Conservation (phyloP, 176 grass and related monocot genomes). For the Oryza rufipogon region DNA sequence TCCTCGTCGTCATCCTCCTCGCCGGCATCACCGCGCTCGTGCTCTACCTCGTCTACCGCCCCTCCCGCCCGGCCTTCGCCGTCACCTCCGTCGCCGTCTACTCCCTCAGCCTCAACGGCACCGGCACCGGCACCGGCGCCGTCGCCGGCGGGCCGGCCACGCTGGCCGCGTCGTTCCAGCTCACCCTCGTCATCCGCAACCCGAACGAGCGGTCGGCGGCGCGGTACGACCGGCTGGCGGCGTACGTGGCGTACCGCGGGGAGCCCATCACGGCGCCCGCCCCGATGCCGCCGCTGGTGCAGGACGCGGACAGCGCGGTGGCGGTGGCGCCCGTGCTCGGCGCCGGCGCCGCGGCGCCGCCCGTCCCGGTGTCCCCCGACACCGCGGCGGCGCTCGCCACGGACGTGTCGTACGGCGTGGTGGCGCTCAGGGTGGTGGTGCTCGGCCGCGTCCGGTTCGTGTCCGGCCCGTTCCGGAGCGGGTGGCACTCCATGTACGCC, state of each 20-base stretch:
- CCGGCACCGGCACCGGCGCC: neutral
- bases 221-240: slow-evolving; percentile 68
- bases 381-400: slow-evolving; percentile 52
- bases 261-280: slow-evolving; percentile 61
- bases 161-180: slow-evolving; percentile 64
- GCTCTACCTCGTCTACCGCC: slow-evolving; percentile 76
- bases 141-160: neutral
- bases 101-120: slow-evolving; percentile 54
- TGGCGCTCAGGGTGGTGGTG: slow-evolving; percentile 69
- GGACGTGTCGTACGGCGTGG: slow-evolving; percentile 59
- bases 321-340: slow-evolving; percentile 55
- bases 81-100: slow-evolving; percentile 70
- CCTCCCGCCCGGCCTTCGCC: slow-evolving; percentile 47
- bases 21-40: slow-evolving; percentile 51
- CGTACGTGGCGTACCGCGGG: slow-evolving; percentile 69
- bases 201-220: slow-evolving; percentile 52
- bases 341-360: neutral
- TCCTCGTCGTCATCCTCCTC: slow-evolving; percentile 33
- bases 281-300: slow-evolving; percentile 59
- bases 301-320: slow-evolving; percentile 54
- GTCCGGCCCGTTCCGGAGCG: slow-evolving; percentile 55
- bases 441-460: slow-evolving; percentile 73
- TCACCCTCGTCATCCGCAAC: slow-evolving; percentile 76
- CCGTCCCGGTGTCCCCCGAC: slow-evolving; percentile 61
- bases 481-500: slow-evolving; percentile 68